Conservation (phyloP, 2,329 filamentous ascomycete species). For the Clathrospora elynae region DNA sequence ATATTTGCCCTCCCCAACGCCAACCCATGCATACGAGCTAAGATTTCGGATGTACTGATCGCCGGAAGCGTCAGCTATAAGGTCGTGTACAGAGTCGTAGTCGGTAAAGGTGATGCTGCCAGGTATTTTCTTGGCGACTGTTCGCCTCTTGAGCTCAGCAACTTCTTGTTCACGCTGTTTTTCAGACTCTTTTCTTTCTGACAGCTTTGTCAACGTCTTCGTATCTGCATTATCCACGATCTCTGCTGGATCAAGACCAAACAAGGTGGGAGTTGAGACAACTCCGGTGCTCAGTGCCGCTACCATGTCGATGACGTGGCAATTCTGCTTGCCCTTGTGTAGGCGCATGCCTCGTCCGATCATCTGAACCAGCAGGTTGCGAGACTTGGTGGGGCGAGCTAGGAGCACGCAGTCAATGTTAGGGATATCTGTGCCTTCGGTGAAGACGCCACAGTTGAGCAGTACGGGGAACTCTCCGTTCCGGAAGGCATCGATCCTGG, state of each 20-base stretch:
- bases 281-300: constrained; percentile 82
- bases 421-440: constrained; percentile 95
- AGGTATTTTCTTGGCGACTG: constrained; percentile 30
- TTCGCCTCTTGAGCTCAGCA: constrained; percentile 69
- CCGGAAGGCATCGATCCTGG: constrained; percentile 76
- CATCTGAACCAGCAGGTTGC: constrained; percentile 97
- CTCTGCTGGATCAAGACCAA: constrained; percentile 85
- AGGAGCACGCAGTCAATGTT: constrained; percentile 94
- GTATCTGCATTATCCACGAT: constrained; percentile 70
- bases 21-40: constrained; percentile 82
- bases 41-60: constrained; percentile 79
- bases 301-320: constrained; percentile 96
- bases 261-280: constrained; percentile 87
- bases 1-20: constrained; percentile 71
- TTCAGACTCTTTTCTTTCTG: constrained; percentile 54
- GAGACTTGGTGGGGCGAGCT: constrained; percentile 84
- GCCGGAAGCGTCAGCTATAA: constrained; percentile 79
- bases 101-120: constrained; percentile 78
- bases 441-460: constrained; percentile 94
- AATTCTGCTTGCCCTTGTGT: constrained; percentile 79
- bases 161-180: constrained; percentile 55
- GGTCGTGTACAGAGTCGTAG: constrained; percentile 88
- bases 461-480: constrained; percentile 80
- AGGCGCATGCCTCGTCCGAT: constrained; percentile 92
- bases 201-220: constrained; percentile 64